phyloP scores from a whole-genome alignment of 192 early-diverging fungal species.

The Neocallimastix lanati region DNA sequence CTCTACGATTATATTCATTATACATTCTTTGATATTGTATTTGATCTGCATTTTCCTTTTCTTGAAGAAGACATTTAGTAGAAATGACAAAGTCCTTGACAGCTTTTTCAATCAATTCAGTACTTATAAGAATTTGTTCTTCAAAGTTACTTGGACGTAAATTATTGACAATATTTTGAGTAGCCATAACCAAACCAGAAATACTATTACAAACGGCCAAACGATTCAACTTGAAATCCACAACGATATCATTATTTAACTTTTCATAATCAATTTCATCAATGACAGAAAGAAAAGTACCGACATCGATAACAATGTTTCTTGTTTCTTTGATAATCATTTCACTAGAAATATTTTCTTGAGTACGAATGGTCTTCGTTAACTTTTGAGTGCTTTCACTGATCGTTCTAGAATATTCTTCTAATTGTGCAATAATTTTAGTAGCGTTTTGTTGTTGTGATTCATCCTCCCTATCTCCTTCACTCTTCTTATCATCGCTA shows the following conservation, averaged over 20 bases:
- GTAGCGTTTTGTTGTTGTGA: constrained; percentile 7
- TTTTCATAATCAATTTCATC: constrained; percentile 25
- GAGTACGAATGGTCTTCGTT: background rate
- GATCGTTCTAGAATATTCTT: constrained; percentile 2
- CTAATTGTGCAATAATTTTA: constrained; percentile 18
- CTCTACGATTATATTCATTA: background rate
- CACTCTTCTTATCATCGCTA: background rate
- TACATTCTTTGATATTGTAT: background rate
- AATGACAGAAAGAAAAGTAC: constrained; percentile 25
- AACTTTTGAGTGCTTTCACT: background rate
- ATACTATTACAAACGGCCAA: constrained; percentile 44
- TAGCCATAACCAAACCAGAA: constrained; percentile 10
- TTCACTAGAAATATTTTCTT: background rate
- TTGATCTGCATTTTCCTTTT: background rate
- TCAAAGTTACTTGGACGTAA: background rate
- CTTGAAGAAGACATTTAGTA: background rate
- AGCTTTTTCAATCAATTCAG: background rate
- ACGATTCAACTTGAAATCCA: constrained; percentile 42
- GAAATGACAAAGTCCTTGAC: background rate
- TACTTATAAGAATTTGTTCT: background rate
- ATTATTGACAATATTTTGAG: background rate
- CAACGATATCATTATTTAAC: constrained; percentile 4
- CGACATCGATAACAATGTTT: constrained; percentile 24
- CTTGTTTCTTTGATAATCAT: constrained; percentile 16
- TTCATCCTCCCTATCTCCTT: background rate